A percentile compares a stretch with the other conserved stretches of the same genome.
Evolutionary conservation across 768 basidiomycete species (phyloP).

Genomic region (Lactarius indigo): DNA sequence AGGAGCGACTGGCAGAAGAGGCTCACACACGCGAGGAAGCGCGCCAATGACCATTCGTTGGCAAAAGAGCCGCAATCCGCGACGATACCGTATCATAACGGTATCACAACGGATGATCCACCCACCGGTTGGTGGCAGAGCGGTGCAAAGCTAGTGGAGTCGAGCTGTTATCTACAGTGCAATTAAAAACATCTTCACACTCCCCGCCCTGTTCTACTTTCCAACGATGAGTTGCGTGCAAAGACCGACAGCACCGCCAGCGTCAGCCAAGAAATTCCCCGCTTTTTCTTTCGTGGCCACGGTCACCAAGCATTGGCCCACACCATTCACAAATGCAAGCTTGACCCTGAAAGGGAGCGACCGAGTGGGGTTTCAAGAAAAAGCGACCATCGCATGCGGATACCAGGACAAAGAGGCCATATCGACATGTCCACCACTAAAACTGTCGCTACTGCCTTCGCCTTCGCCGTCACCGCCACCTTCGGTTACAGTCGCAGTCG

Average conservation of each 20-base stretch:
- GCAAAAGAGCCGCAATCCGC: constrained; percentile 16
- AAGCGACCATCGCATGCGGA: background rate
- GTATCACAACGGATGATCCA: constrained; percentile 5
- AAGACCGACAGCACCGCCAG: background rate
- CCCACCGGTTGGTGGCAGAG: constrained; percentile 4
- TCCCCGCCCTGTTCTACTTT: background rate
- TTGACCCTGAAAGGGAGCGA: constrained; percentile 48
- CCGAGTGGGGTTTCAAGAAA: constrained; percentile 29
- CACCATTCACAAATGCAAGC: constrained; percentile 41
- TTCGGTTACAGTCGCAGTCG: constrained; percentile 3
- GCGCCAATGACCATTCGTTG: constrained; percentile 25
- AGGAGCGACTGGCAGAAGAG: constrained; percentile 29
- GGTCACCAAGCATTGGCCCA: constrained; percentile 73
- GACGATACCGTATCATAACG: constrained; percentile 5
- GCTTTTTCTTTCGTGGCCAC: constrained; percentile 22
- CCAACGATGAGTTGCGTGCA: constrained; percentile 2
- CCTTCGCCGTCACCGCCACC: constrained; percentile 23
- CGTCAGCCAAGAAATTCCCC: constrained; percentile 2
- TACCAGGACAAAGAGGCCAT: constrained; percentile 27
- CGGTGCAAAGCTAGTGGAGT: background rate
- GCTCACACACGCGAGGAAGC: constrained; percentile 28
- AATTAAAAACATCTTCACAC: constrained; percentile 1
- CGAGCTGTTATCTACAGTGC: constrained; percentile 13
- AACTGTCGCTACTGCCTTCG: constrained; percentile 29
- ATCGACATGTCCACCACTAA: background rate